Evolutionary conservation across 2,329 filamentous ascomycete species (phyloP).

Genomic region (Botrytis galanthina): DNA sequence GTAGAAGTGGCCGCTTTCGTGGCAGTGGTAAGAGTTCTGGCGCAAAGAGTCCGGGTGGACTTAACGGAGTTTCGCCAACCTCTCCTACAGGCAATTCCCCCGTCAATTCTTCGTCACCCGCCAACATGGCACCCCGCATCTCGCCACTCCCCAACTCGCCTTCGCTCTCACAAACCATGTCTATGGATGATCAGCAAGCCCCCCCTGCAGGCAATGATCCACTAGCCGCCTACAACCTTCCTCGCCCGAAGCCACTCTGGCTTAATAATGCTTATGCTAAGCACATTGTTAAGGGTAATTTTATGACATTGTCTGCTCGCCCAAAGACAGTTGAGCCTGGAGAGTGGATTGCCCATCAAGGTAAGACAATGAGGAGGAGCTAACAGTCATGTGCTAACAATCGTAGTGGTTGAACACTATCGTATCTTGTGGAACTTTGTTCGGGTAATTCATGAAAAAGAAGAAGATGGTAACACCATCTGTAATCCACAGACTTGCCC

Average conservation of each 20-base stretch:
- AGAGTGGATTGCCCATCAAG: conserved; percentile 94
- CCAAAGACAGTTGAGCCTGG: conserved; percentile 91
- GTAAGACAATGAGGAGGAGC: conserved; percentile 49
- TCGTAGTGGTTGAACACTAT: conserved; percentile 84
- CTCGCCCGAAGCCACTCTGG: conserved; percentile 68
- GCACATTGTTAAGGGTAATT: conserved; percentile 94
- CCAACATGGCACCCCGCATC: conserved; percentile 55
- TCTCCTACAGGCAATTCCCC: conserved; percentile 47
- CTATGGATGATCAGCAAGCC: conserved; percentile 57
- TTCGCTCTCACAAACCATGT: conserved; percentile 64
- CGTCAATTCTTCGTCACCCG: conserved; percentile 49
- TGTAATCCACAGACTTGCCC: conserved; percentile 85
- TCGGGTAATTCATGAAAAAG: conserved; percentile 81
- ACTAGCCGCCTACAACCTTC: conserved; percentile 61
- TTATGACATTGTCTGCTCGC: conserved; percentile 90
- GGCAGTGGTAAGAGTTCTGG: conserved; percentile 53
- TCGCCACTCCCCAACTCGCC: conserved; percentile 63
- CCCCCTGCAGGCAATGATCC: conserved; percentile 46
- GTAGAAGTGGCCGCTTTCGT: conserved; percentile 58
- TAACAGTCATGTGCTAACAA: conserved; percentile 16
- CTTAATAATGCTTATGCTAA: conserved; percentile 73
- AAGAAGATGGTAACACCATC: conserved; percentile 72
- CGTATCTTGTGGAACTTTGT: conserved; percentile 87
- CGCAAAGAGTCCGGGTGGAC: conserved; percentile 51
- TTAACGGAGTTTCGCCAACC: conserved; percentile 48